A percentile compares a stretch with the other conserved stretches of the same genome.
These are phyloP conservation scores for Quercus gilva DNA, from an alignment of 306 rosid species.

Conservation along the genomic window DNA sequence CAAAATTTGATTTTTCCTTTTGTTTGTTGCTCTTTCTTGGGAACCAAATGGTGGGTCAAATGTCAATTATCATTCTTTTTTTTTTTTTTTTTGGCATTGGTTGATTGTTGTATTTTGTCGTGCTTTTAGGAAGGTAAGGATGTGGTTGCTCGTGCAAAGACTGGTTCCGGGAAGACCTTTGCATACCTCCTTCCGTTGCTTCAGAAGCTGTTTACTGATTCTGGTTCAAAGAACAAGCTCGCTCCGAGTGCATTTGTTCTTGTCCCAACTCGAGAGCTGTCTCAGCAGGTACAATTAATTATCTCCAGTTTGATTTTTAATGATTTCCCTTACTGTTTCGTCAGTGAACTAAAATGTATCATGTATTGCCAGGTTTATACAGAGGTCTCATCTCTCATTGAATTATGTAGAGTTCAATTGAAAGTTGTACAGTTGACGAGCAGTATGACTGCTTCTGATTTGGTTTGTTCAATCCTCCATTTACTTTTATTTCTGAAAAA, in stretches of 20 bases:
- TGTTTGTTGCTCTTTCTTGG: not conserved
- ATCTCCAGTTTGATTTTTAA: not conserved
- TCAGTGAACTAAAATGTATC: not conserved
- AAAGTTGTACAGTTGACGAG: slow-evolving; percentile 80
- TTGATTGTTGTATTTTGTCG: not conserved
- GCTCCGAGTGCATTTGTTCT: slow-evolving; percentile 81
- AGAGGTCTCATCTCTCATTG: slow-evolving; percentile 66
- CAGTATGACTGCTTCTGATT: slow-evolving; percentile 62
- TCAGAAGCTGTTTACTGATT: slow-evolving; percentile 63
- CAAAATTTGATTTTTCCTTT: not conserved
- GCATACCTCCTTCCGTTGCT: slow-evolving; percentile 91
- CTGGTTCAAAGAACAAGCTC: slow-evolving; percentile 49
- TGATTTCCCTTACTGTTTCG: not conserved
- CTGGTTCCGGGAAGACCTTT: slow-evolving; percentile 94
- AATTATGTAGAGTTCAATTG: slow-evolving; percentile 69
- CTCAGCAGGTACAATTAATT: slow-evolving; percentile 60
- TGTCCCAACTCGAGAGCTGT: slow-evolving; percentile 76
- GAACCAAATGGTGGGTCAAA: not conserved
- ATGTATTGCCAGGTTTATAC: slow-evolving; percentile 48
- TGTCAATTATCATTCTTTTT: not conserved
- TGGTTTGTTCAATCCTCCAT: slow-evolving; percentile 54
- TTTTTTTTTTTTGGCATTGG: not conserved
- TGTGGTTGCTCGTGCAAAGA: slow-evolving; percentile 91
- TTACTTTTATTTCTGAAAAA: not conserved
- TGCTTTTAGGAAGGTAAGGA: slow-evolving; percentile 80